Base-by-base conservation (phyloP, 177 flowering plant genomes). In the Tripterygium wilfordii region DNA sequence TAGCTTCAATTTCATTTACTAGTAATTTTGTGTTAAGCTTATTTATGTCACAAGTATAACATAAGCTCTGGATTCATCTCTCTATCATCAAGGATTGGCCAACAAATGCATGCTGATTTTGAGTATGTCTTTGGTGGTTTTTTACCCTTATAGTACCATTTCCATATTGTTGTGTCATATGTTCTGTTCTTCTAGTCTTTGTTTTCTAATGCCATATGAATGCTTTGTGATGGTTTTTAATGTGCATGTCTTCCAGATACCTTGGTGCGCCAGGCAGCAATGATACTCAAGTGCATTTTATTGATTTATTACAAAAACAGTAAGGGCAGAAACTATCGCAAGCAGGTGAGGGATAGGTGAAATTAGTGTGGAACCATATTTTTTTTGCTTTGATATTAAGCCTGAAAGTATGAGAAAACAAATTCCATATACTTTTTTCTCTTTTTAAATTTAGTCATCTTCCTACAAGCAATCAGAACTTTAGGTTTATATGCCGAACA, bases 221-320 rank as follows among this genome's bases (percentile, higher is more conserved):
- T n/a, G n/a, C n/a, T n/a, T 18, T 27, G 9, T 8, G 28, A 18
- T 1, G 22, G 8, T 25, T 8, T 4, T 25, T 28, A 3, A 9
- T 32, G 10, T 31, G 22, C 33, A 30, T 6, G 29, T 42, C 23
- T 47, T 56, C 27, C 80, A 87, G 96, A 87, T 62, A 79, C 79
- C 42, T 57, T 87, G 85, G 88, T 78, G 42, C 78, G 96, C 41
- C 96, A 81, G 66, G 82, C 75, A 22, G 81, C 82, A 22, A 87
- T 87, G 92, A 65, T 69, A 36, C 22, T 78, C 18, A 87, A 87
- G 69, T 82, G 82, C 53, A 9, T 76, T 6, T 58, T 87, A 5
- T 56, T 87, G 54, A 71, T 87, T 48, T 78, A 87, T 62, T 84
- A 76, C 75, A 83, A 73, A 56, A 83, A 82, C 48, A 68, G 83